Evolutionary conservation across 805 yeast genomes (phyloP).

Genomic region (Candida gorgasii): DNA sequence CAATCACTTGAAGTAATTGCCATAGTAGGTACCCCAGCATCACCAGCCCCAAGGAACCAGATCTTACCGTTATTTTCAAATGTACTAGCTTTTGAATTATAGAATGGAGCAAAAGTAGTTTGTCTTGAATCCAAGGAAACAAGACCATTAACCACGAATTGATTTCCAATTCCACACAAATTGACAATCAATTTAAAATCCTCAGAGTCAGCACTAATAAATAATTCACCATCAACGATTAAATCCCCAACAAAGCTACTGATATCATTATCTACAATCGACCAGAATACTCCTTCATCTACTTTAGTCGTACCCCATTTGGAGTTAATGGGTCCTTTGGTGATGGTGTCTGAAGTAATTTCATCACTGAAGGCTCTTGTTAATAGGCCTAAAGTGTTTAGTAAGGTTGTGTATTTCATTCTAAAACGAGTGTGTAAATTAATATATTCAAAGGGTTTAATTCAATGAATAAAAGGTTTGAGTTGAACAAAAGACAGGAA

Average conservation of each 20-base stretch:
- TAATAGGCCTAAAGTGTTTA: constrained; percentile 17
- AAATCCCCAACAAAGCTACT: constrained; percentile 25
- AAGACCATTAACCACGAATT: constrained; percentile 20
- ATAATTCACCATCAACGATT: constrained; percentile 25
- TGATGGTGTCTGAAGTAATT: constrained; percentile 16
- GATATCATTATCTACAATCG: constrained; percentile 25
- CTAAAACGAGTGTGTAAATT: not conserved
- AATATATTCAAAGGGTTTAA: too few species aligned
- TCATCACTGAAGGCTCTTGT: constrained; percentile 17
- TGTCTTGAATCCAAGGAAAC: constrained; percentile 25
- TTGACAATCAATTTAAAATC: constrained; percentile 20
- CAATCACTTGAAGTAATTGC: constrained; percentile 19
- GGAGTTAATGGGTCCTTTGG: constrained; percentile 15
- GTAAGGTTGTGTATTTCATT: constrained; percentile 15
- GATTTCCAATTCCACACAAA: constrained; percentile 16
- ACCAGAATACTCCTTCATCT: constrained; percentile 26
- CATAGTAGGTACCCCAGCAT: constrained; percentile 19
- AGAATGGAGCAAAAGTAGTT: constrained; percentile 23
- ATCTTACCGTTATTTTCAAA: constrained; percentile 27
- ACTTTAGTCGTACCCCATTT: constrained; percentile 22
- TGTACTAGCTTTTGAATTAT: constrained; percentile 18
- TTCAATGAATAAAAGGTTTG: too few species aligned
- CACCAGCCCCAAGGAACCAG: constrained; percentile 26
- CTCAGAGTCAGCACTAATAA: constrained; percentile 20
- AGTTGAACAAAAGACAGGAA: not conserved